A percentile compares a stretch with the other conserved stretches of the same genome.
These are phyloP conservation scores for Cokeromyces recurvatus DNA, from an alignment of 371 early-diverging fungal genomes.

Conservation along the genomic window DNA sequence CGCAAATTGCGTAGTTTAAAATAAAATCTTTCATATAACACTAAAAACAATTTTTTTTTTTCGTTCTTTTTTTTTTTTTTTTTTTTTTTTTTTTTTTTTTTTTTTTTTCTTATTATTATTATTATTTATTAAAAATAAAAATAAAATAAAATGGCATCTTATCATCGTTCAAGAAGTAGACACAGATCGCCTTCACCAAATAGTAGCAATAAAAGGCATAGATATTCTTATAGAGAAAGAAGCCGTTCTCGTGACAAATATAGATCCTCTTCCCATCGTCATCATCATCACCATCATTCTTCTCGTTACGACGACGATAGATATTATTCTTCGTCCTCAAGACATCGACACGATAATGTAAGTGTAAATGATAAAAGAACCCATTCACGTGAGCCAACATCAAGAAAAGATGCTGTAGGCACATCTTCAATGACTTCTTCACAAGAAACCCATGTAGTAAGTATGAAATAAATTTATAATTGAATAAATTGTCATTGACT, in stretches of 20 bases:
- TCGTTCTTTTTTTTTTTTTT: not conserved
- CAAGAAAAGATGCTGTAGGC: conserved; percentile 32
- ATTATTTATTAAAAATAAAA: too few relatives aligned
- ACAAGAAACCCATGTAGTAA: conserved; percentile 10
- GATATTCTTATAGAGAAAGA: conserved; percentile 27
- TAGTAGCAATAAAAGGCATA: conserved; percentile 28
- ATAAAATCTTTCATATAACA: too few relatives aligned
- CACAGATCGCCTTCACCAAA: conserved; percentile 41
- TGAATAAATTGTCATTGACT: too few relatives aligned
- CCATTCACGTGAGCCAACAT: conserved; percentile 32
- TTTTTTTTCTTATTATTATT: too few relatives aligned
- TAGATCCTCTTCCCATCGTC: conserved; percentile 14
- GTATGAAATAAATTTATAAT: too few relatives aligned
- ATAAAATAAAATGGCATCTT: conserved; percentile 20
- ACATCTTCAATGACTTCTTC: conserved; percentile 4
- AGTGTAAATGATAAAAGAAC: conserved; percentile 36
- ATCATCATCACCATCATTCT: conserved; percentile 19
- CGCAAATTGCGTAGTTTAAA: too few relatives aligned
- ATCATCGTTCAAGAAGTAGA: conserved; percentile 32
- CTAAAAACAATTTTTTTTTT: not conserved
- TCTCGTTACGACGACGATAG: too few relatives aligned
- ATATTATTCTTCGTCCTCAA: conserved; percentile 16
- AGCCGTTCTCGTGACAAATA: conserved; percentile 33
- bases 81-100: conserved; percentile 4
- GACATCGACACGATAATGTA: conserved; percentile 38